Evolutionary conservation across 2,329 filamentous ascomycete genomes (phyloP).

Genomic region (Stachybotrys elegans): DNA sequence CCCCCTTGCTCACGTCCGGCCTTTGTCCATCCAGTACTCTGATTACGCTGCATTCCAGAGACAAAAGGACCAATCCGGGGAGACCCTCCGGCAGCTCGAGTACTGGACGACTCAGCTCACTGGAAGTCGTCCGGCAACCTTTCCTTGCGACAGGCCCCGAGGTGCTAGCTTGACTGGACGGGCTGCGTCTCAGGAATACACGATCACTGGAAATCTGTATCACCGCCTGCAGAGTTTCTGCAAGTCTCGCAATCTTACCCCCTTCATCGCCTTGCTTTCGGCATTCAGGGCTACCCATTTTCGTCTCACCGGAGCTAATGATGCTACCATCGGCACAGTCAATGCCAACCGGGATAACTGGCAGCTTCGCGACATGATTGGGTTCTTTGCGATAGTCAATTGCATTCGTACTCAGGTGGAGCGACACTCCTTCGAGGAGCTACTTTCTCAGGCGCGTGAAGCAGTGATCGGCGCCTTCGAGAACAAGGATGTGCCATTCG

Average conservation of each 20-base stretch:
- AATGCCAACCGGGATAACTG: constrained; percentile 11
- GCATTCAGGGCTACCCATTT: constrained; percentile 18
- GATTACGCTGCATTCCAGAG: constrained; percentile 17
- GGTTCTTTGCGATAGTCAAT: constrained; percentile 18
- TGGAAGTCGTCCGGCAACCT: constrained; percentile 7
- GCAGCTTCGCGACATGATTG: constrained; percentile 11
- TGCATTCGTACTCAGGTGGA: constrained; percentile 14
- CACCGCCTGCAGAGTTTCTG: constrained; percentile 8
- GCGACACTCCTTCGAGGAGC: constrained; percentile 9
- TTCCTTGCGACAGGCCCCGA: constrained; percentile 7
- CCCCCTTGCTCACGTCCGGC: constrained; percentile 7
- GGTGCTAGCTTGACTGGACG: constrained; percentile 8
- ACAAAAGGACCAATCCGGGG: constrained; percentile 4
- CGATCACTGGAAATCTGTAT: constrained; percentile 6
- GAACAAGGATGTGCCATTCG: constrained; percentile 19
- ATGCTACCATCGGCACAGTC: constrained; percentile 15
- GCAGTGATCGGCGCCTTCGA: constrained; percentile 8
- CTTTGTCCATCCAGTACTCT: constrained; percentile 17
- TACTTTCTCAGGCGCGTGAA: constrained; percentile 12
- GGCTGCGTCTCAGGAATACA: constrained; percentile 4
- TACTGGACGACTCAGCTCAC: constrained; percentile 9
- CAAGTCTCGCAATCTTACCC: constrained; percentile 2
- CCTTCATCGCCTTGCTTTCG: constrained; percentile 12
- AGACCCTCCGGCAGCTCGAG: constrained; percentile 11
- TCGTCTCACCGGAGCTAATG: constrained; percentile 14